phyloP scores from a whole-genome alignment of 2,329 filamentous ascomycete species.

The Fusarium denticulatum region DNA sequence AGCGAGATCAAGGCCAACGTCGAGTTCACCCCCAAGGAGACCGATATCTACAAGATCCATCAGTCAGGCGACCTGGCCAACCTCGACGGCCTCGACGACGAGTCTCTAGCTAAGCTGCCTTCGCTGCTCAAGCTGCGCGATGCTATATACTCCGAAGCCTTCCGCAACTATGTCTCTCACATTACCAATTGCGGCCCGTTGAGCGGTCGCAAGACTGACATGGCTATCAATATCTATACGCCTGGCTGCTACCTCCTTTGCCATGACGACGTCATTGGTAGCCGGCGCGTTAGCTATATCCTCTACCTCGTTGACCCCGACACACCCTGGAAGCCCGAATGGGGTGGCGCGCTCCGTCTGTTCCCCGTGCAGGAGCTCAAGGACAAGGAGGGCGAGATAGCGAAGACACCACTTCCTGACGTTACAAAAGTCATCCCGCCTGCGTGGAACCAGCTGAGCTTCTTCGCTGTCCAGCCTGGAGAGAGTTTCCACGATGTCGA shows the following conservation, averaged over 20 bases:
- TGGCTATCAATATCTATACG: constrained; percentile 99
- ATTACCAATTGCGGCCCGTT: constrained; percentile 88
- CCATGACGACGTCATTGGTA: constrained; percentile 99
- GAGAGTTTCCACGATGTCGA: constrained; percentile 99
- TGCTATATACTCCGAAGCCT: constrained; percentile 88
- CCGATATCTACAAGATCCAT: constrained; percentile 99
- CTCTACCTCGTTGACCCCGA: constrained; percentile 95
- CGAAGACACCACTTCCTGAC: constrained; percentile 83
- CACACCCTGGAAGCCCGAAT: constrained; percentile 86
- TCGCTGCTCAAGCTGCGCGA: constrained; percentile 93
- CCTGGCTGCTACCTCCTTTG: constrained; percentile 95
- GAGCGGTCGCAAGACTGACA: constrained; percentile 94
- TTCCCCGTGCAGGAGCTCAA: constrained; percentile 76
- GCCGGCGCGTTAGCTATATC: constrained; percentile 93
- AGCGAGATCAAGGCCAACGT: constrained; percentile 90
- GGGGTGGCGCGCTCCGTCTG: constrained; percentile 90
- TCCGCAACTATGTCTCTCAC: constrained; percentile 86
- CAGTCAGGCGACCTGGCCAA: constrained; percentile 98
- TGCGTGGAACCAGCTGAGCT: constrained; percentile 96
- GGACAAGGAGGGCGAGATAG: constrained; percentile 73
- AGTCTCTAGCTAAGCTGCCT: constrained; percentile 84
- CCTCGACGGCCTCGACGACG: constrained; percentile 90
- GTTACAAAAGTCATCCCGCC: constrained; percentile 86
- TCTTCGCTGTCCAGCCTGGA: constrained; percentile 98
- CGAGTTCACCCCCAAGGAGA: constrained; percentile 97